Base-by-base conservation (phyloP, 2,329 filamentous ascomycete genomes). In the Botrytis pseudocinerea region DNA sequence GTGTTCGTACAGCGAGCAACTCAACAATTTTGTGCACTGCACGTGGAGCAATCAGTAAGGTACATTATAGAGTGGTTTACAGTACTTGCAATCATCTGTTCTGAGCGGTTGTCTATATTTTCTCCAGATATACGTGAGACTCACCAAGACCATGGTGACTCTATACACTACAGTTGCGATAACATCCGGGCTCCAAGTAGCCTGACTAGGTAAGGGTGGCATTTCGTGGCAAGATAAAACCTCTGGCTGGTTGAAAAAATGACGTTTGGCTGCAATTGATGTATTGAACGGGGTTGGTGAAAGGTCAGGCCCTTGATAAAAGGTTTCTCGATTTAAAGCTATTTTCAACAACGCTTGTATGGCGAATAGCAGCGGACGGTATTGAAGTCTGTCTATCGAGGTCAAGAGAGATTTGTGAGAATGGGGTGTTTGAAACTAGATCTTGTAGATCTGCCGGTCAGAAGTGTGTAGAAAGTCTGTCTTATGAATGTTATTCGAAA, bases 71-170 rank as follows among this genome's bases (percentile, higher is more conserved):
- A 22, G 9, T 12, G 22, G 22, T 66, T 25, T 32, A 16, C 7
- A 7, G 14, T 66, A 66, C 63, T 51, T 66, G 44, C 63, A 25
- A 32, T 66, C 63, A 25, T 66, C 16, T 51, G 44, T 28, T 66
- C 44, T 28, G 14, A 38, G 44, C 10, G 63, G 63, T n/a, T 66
- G 64, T 66, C 64, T 25, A 28, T 54, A 66, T 40, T 65, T 73
- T 35, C 42, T 71, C 73, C 73, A 74, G 28, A 69, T 69, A 54
- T 73, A 73, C 16, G 57, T n/a, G 9, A 74, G 68, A 42, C 71
- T 61, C 10, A 71, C 68, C 40, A 71, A 25, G 57, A 70, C 44
- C 74, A 75, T 75, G 51, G 62, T 59, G 20, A 62, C 28, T 64
- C 69, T 73, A 57, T 74, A 75, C 3, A 70, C 42, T 14, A 74